Conservation (phyloP, 768 basidiomycete genomes). For the Kwoniella newhampshirensis region DNA sequence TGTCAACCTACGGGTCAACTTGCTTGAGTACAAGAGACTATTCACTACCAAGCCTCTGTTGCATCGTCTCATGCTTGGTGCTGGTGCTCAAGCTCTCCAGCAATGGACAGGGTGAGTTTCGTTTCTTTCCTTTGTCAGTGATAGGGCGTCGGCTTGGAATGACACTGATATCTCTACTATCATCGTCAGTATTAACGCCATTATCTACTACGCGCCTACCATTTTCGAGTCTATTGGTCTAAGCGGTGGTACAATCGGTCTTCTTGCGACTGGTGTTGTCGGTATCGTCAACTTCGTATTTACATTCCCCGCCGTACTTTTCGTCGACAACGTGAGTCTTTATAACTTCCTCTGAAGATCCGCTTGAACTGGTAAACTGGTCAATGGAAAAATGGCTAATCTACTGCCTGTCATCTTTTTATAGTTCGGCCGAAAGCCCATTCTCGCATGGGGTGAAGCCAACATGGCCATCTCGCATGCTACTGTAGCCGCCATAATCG, state of each 20-base stretch:
- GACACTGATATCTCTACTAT: neutral
- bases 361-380: neutral
- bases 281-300: conserved; percentile 74
- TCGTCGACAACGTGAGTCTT: conserved; percentile 62
- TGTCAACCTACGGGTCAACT: conserved; percentile 62
- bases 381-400: conserved; percentile 2
- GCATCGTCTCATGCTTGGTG: conserved; percentile 60
- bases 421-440: conserved; percentile 67
- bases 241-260: conserved; percentile 62
- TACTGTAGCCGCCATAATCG: conserved; percentile 66
- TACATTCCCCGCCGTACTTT: conserved; percentile 78
- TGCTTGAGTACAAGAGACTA: conserved; percentile 65
- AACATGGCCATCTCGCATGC: conserved; percentile 60
- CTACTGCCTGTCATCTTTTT: neutral
- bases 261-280: conserved; percentile 70
- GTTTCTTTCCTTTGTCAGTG: conserved; percentile 58
- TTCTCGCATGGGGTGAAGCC: conserved; percentile 45
- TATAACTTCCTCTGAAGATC: neutral
- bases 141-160: conserved; percentile 7
- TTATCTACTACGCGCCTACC: conserved; percentile 69
- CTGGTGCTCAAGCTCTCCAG: conserved; percentile 75
- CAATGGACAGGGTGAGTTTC: conserved; percentile 66
- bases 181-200: conserved; percentile 43
- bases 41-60: conserved; percentile 59
- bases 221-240: conserved; percentile 68